phyloP scores from a whole-genome alignment of 495 filamentous ascomycete genomes.

The Apodospora peruviana region DNA sequence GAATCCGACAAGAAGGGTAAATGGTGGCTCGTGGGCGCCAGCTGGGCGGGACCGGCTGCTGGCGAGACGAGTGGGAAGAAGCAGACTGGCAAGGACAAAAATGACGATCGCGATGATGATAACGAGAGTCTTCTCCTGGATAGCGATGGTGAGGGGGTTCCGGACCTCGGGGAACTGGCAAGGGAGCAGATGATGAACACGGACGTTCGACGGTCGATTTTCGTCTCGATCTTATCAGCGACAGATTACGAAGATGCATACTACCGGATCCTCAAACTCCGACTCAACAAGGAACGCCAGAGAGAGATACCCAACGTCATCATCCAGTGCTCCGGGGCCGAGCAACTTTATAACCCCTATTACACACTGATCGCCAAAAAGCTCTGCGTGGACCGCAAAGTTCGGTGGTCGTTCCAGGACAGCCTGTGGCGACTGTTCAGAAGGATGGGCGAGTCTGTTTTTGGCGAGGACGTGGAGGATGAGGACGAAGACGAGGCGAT shows the following conservation, averaged over 20 bases:
- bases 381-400: constrained; percentile 63
- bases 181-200: constrained; percentile 91
- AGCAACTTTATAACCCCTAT: constrained; percentile 85
- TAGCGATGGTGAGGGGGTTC: constrained; percentile 49
- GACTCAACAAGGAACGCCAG: constrained; percentile 78
- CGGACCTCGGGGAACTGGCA: constrained; percentile 68
- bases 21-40: constrained; percentile 97
- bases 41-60: constrained; percentile 57
- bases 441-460: constrained; percentile 68
- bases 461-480: constrained; percentile 49
- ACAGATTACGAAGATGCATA: constrained; percentile 80
- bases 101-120: constrained; percentile 42
- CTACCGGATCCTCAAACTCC: constrained; percentile 69
- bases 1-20: constrained; percentile 83
- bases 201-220: constrained; percentile 85
- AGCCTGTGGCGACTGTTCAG: constrained; percentile 84
- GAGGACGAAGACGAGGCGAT: constrained; percentile 44
- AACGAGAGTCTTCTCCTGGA: constrained; percentile 22
- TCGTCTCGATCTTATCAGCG: constrained; percentile 84
- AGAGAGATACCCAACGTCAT: constrained; percentile 83
- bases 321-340: constrained; percentile 78
- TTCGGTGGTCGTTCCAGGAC: constrained; percentile 80
- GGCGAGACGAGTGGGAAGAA: constrained; percentile 12
- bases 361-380: constrained; percentile 79
- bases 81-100: constrained; percentile 13